phyloP scores from a whole-genome alignment of 768 basidiomycete genomes.

The Tylopilus plumbeoviolaceoides region DNA sequence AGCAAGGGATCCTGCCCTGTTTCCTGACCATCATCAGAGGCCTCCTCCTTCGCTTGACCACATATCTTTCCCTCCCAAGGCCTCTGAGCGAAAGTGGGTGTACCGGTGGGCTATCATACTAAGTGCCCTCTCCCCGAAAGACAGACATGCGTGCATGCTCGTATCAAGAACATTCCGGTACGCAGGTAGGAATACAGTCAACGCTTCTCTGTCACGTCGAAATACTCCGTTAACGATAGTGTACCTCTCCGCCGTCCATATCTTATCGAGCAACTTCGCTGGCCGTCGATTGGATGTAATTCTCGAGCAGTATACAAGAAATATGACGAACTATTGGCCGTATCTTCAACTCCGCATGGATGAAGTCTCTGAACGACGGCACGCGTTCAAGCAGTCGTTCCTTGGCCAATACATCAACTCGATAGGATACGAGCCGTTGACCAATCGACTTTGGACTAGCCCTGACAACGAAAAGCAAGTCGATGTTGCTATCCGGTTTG shows the following conservation, averaged over 20 bases:
- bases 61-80: constrained; percentile 55
- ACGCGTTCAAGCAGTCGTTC: constrained; percentile 47
- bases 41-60: constrained; percentile 29
- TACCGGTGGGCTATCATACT: constrained; percentile 51
- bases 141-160: constrained; percentile 43
- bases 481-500: constrained; percentile 53
- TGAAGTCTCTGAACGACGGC: constrained; percentile 38
- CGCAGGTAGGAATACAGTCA: constrained; percentile 40
- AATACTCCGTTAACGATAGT: constrained; percentile 35
- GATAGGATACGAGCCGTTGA: constrained; percentile 34
- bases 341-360: constrained; percentile 52
- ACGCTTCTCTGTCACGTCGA: background rate
- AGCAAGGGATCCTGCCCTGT: background rate
- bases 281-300: constrained; percentile 47
- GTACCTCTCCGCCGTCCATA: constrained; percentile 55
- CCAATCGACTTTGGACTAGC: constrained; percentile 50
- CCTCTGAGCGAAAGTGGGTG: constrained; percentile 56
- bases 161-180: constrained; percentile 63
- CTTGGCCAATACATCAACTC: constrained; percentile 35
- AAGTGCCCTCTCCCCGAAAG: constrained; percentile 40
- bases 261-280: constrained; percentile 42
- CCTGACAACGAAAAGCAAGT: constrained; percentile 58
- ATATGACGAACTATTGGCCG: constrained; percentile 68
- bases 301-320: constrained; percentile 36
- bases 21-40: background rate